Evolutionary conservation across 2,329 filamentous ascomycete species (phyloP).

Genomic region (Verticillium longisporum): DNA sequence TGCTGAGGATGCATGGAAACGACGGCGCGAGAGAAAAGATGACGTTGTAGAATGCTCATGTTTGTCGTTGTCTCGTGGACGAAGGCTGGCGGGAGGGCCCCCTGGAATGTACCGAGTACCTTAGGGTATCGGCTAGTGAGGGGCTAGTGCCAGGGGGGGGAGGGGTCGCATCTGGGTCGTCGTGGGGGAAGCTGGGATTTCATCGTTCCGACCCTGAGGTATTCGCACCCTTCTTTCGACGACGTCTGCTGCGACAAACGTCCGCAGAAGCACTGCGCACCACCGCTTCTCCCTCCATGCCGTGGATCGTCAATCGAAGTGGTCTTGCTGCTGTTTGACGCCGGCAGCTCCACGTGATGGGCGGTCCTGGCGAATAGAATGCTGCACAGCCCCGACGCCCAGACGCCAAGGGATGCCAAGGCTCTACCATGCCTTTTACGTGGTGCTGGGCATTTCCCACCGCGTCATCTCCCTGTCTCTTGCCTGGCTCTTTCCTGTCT

Average conservation of each 20-base stretch:
- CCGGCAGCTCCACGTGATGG: background rate
- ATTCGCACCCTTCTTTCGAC: background rate
- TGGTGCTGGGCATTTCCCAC: constrained; percentile 10
- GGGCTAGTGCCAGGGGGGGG: background rate
- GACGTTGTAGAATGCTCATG: background rate
- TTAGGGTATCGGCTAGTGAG: background rate
- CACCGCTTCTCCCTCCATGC: too few relatives aligned
- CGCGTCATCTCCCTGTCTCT: constrained; percentile 9
- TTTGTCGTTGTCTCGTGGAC: background rate
- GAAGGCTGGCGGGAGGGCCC: background rate
- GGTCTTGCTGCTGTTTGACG: background rate
- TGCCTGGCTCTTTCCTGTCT: background rate
- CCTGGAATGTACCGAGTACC: background rate
- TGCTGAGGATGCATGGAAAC: background rate
- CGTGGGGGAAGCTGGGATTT: background rate
- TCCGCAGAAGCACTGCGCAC: background rate
- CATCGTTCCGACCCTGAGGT: background rate
- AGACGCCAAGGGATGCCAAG: constrained; percentile 10
- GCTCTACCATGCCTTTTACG: constrained; percentile 11
- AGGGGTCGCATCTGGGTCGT: background rate
- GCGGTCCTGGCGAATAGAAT: background rate
- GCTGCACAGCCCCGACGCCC: constrained; percentile 13
- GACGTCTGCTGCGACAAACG: background rate
- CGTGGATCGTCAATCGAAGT: background rate
- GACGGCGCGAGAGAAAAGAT: background rate